A percentile compares a stretch with the other conserved stretches of the same genome.
Evolutionary conservation across 257 asterid genomes (phyloP).

Genomic region (Lycium ferocissimum): DNA sequence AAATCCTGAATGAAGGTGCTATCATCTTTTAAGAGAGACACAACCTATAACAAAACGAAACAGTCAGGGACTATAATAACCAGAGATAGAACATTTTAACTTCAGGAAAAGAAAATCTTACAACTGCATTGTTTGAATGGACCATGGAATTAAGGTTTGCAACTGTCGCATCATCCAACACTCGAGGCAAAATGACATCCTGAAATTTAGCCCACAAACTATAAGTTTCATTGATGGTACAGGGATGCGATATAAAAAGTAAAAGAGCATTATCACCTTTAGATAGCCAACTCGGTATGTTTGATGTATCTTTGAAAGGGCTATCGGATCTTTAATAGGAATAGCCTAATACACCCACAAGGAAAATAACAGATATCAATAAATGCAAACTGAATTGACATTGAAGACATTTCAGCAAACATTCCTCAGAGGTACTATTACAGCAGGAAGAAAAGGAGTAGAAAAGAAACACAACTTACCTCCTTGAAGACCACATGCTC

Average conservation of each 20-base stretch:
- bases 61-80: conserved; percentile 35
- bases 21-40: conserved; percentile 88
- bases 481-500: conserved; percentile 91
- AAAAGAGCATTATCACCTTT: conserved; percentile 59
- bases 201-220: conserved; percentile 48
- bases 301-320: conserved; percentile 92
- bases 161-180: conserved; percentile 71
- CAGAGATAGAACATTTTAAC: conserved; percentile 25
- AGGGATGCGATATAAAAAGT: conserved; percentile 20
- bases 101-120: conserved; percentile 47
- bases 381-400: conserved; percentile 16
- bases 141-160: conserved; percentile 78
- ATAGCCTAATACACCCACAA: conserved; percentile 61
- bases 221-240: conserved; percentile 35
- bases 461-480: conserved; percentile 50
- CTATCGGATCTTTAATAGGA: conserved; percentile 81
- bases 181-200: conserved; percentile 90
- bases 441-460: conserved; percentile 10
- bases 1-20: conserved; percentile 80
- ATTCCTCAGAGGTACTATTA: conserved; percentile 24
- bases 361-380: conserved; percentile 33
- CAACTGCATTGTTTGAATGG: conserved; percentile 84
- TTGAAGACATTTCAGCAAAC: conserved; percentile 19
- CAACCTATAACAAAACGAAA: conserved; percentile 60
- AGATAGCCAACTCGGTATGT: conserved; percentile 88